phyloP scores from a whole-genome alignment of 495 filamentous ascomycete species.

The Neurospora africana region DNA sequence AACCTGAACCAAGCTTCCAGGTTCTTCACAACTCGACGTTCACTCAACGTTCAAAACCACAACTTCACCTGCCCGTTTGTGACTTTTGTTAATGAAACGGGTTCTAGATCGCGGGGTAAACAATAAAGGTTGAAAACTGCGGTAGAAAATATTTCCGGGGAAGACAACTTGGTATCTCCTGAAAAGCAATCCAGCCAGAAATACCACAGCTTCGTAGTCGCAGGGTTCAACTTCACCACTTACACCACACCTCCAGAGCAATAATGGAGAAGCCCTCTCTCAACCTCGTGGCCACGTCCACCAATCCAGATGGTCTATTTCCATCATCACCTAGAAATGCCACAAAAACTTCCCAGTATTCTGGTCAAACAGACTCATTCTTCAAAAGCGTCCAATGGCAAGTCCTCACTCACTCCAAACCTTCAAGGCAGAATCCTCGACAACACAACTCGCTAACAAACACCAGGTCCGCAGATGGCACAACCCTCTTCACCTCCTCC shows the following conservation, averaged over 20 bases:
- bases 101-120: not conserved
- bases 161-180: too few relatives aligned
- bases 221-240: not conserved
- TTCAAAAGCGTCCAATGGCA: constrained; percentile 28
- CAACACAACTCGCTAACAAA: not conserved
- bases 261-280: constrained; percentile 15
- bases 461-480: constrained; percentile 64
- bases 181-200: not conserved
- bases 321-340: not conserved
- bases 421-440: not conserved
- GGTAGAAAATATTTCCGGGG: not conserved
- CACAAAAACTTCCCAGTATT: not conserved
- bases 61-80: not conserved
- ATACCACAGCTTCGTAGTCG: not conserved
- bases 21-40: not conserved
- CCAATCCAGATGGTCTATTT: constrained; percentile 9
- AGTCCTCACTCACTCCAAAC: not conserved
- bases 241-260: not conserved
- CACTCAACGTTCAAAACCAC: not conserved
- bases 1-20: not conserved
- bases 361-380: constrained; percentile 13
- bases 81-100: not conserved
- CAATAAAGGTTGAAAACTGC: not conserved
- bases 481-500: constrained; percentile 63
- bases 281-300: constrained; percentile 11